These are phyloP conservation scores for Daucus carota DNA, from an alignment of 129 eudicot genomes.

Conservation along the genomic window DNA sequence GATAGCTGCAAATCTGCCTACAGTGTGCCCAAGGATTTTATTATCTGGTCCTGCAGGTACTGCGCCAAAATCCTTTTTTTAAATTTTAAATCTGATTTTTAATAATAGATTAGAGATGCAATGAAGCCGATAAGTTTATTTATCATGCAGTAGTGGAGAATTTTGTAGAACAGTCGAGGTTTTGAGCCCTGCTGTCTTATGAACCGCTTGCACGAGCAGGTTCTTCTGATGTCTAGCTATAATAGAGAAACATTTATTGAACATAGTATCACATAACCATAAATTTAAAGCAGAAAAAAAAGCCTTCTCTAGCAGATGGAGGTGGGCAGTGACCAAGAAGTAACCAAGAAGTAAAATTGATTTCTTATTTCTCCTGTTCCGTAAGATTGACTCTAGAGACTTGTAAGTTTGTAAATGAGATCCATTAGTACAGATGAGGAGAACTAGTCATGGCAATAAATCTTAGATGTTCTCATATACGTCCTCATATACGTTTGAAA, in stretches of 20 bases:
- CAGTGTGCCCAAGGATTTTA: slow-evolving; percentile 71
- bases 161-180: background rate
- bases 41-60: slow-evolving; percentile 96
- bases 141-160: background rate
- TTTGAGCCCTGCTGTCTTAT: background rate
- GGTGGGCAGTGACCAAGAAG: background rate
- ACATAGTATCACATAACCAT: background rate
- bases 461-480: too few species aligned
- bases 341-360: background rate
- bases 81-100: background rate
- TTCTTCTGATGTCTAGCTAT: background rate
- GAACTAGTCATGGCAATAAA: too few species aligned
- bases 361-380: background rate
- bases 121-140: background rate
- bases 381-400: background rate
- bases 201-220: background rate
- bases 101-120: background rate
- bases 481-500: background rate
- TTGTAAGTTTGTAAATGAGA: background rate
- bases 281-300: background rate
- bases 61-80: background rate
- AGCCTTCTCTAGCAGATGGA: background rate
- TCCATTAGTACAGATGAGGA: background rate
- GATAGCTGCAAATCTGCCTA: slow-evolving; percentile 67
- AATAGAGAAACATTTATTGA: background rate